Evolutionary conservation across 2,329 filamentous ascomycete genomes (phyloP).

Genomic region (Penicillium sp.): DNA sequence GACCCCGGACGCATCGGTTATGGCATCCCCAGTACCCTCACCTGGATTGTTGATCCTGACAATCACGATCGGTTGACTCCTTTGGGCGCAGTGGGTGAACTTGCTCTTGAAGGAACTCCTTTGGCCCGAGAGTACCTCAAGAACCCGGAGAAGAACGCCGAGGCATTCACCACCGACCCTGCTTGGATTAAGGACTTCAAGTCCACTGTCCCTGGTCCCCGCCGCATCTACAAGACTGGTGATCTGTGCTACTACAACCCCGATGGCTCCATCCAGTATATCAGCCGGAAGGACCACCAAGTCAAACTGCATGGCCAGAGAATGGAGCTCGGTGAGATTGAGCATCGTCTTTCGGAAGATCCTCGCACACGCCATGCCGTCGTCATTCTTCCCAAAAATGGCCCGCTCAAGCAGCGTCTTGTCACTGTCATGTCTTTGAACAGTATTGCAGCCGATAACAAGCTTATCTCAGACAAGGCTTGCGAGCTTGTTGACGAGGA

Average conservation of each 20-base stretch:
- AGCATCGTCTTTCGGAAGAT: constrained; percentile 36
- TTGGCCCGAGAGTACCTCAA: constrained; percentile 43
- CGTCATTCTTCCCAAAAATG: constrained; percentile 44
- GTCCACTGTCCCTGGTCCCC: constrained; percentile 6
- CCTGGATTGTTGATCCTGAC: constrained; percentile 37
- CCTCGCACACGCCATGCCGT: constrained; percentile 39
- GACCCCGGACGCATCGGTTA: constrained; percentile 27
- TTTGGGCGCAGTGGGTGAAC: constrained; percentile 36
- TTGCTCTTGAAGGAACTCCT: constrained; percentile 39
- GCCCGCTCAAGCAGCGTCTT: constrained; percentile 44
- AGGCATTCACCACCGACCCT: constrained; percentile 30
- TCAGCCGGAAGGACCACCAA: constrained; percentile 63
- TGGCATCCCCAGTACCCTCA: constrained; percentile 27
- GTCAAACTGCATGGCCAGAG: constrained; percentile 64
- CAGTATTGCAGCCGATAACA: constrained; percentile 21
- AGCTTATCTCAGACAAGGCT: constrained; percentile 28
- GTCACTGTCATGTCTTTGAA: constrained; percentile 44
- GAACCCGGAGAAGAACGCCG: constrained; percentile 34
- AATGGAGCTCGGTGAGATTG: constrained; percentile 57
- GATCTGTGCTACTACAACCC: constrained; percentile 34
- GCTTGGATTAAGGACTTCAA: constrained; percentile 25
- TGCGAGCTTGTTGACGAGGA: constrained; percentile 33
- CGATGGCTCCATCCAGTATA: constrained; percentile 34
- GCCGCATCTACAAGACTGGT: constrained; percentile 31
- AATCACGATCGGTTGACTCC: constrained; percentile 35